A percentile compares a stretch with the other conserved stretches of the same genome.
Evolutionary conservation across 495 filamentous ascomycete genomes (phyloP).

Genomic region (Xylaria nigripes): DNA sequence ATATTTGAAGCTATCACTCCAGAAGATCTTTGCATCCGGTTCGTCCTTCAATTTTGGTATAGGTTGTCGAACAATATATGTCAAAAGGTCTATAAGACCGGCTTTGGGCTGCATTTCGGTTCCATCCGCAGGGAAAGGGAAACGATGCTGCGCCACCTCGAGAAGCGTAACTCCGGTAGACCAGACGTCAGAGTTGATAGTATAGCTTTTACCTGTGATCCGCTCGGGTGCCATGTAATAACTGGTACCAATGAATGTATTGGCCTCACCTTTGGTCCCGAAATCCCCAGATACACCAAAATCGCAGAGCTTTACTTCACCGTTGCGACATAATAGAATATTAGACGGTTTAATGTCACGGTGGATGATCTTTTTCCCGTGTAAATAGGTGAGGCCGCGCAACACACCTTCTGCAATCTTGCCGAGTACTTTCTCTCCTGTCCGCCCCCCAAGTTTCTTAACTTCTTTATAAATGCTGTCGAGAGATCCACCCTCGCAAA

Average conservation of each 20-base stretch:
- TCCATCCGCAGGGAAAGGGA: constrained; percentile 94
- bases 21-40: constrained; percentile 67
- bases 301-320: constrained; percentile 95
- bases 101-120: constrained; percentile 81
- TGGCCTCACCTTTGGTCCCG: constrained; percentile 95
- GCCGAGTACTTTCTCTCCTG: constrained; percentile 95
- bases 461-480: constrained; percentile 96
- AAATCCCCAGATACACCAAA: constrained; percentile 97
- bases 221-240: constrained; percentile 99
- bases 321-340: constrained; percentile 85
- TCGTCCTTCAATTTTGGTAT: constrained; percentile 97
- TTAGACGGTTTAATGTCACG: constrained; percentile 99
- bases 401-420: constrained; percentile 95
- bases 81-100: constrained; percentile 87
- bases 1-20: constrained; percentile 96
- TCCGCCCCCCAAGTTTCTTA: constrained; percentile 86
- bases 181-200: constrained; percentile 98
- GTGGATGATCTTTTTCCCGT: constrained; percentile 94
- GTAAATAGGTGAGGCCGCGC: constrained; percentile 91
- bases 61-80: constrained; percentile 92
- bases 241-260: constrained; percentile 96
- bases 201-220: constrained; percentile 94
- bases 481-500: constrained; percentile 91
- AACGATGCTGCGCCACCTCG: constrained; percentile 95
- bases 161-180: constrained; percentile 90